phyloP scores from a whole-genome alignment of 352 stramenopile species.

The Phytophthora citricola region DNA sequence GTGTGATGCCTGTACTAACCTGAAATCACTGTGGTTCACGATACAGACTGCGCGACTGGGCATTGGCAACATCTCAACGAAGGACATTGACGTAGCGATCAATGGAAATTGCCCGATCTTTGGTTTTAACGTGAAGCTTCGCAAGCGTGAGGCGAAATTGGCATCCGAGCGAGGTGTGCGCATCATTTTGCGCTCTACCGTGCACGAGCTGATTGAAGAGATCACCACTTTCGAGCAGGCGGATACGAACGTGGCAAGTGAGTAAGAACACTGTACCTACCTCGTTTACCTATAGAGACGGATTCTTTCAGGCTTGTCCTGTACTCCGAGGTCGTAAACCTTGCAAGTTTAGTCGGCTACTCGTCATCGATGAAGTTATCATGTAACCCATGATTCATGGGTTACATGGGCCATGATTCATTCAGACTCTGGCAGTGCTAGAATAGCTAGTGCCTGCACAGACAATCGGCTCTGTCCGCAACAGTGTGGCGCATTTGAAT shows the following conservation, averaged over 20 bases:
- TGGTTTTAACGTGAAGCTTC: constrained; percentile 83
- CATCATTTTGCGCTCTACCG: constrained; percentile 71
- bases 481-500: too few relatives aligned
- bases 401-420: too few relatives aligned
- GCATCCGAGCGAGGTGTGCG: constrained; percentile 64
- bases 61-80: constrained; percentile 78
- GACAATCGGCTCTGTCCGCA: too few relatives aligned
- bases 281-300: constrained; percentile 5
- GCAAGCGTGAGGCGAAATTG: constrained; percentile 62
- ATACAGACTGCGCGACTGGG: constrained; percentile 75
- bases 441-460: too few relatives aligned
- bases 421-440: too few relatives aligned
- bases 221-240: constrained; percentile 57
- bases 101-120: constrained; percentile 86
- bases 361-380: too few relatives aligned
- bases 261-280: constrained; percentile 6
- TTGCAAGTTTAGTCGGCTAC: too few relatives aligned
- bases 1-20: constrained; percentile 10
- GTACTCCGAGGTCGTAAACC: too few relatives aligned
- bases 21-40: constrained; percentile 1
- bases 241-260: constrained; percentile 1
- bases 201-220: constrained; percentile 84
- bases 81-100: constrained; percentile 85
- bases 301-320: not conserved
- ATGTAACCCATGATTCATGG: too few relatives aligned